Evolutionary conservation across 805 yeast species (phyloP), one percentile per base, ranked within the genome.

Genomic region (Limtongia smithiae): DNA sequence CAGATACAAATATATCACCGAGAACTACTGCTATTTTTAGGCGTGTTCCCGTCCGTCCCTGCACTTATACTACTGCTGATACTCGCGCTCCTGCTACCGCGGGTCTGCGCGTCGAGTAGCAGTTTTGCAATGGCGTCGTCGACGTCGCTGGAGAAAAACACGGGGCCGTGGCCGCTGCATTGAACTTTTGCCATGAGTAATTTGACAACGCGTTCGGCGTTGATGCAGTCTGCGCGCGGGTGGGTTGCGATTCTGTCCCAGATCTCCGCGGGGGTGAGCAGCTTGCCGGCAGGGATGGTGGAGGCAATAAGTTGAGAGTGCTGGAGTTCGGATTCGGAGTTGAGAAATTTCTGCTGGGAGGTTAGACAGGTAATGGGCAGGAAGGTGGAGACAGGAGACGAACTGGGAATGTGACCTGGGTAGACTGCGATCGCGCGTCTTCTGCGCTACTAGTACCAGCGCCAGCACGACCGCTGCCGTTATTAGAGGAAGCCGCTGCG

Each of bases 101-200:
- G n/a, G n/a, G n/a, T n/a, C n/a, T n/a, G n/a, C n/a, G n/a, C n/a
- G n/a, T n/a, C n/a, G n/a, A n/a, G n/a, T n/a, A 44, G 22, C 20
- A 32, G 41, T 15, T 12, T 31, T 12, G 47, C 41, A 8, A 50
- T 46, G 5, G 47, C 54, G 5, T 24, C 28, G 14, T 51, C 55
- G 22, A 51, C 51, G 25, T 51, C 55, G 2, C 21, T 5, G 11
- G 22, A 11, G 6, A n/a, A 21, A 31, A 51, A 47, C 5, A 51
- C 48, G 8, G 50, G 55, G 11, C 55, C 55, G n/a, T 42, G 31
- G 6, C 49, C 55, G 12, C 49, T 25, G 35, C 55, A 51, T 20
- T 28, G 33, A 4, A 35, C 55, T 32, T 41, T 46, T 9, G 18
- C n/a, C 44, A 36, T 44, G 17, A 51, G 8, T 15, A 32, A 20